Evolutionary conservation across 2,329 filamentous ascomycete species (phyloP).

Genomic region (Nemania serpens): DNA sequence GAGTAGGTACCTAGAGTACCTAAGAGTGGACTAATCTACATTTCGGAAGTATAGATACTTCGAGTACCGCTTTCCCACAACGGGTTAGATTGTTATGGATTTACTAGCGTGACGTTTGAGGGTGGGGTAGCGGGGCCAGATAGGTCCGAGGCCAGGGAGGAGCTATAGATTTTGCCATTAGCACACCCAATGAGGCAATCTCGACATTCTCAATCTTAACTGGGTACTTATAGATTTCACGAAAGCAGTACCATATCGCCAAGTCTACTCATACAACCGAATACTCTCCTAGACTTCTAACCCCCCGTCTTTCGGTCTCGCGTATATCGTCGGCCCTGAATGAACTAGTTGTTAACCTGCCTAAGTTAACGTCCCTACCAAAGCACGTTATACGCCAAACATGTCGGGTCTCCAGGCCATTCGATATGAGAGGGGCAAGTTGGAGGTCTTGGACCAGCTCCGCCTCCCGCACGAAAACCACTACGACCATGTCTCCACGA

Average conservation of each 20-base stretch:
- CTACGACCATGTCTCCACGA: slow-evolving; percentile 73
- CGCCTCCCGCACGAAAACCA: slow-evolving; percentile 78
- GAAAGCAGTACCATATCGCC: too few species aligned
- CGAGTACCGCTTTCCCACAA: neutral
- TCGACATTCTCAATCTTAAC: neutral
- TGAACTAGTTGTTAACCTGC: too few species aligned
- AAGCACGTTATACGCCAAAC: neutral
- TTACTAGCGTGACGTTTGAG: neutral
- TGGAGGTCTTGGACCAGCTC: slow-evolving; percentile 84
- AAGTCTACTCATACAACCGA: too few species aligned
- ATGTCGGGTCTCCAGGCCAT: slow-evolving; percentile 75
- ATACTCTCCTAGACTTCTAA: too few species aligned
- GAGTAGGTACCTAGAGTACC: too few species aligned
- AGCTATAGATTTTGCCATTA: neutral
- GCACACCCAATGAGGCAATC: neutral
- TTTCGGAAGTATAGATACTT: neutral
- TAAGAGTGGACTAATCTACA: too few species aligned
- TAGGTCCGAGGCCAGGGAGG: neutral
- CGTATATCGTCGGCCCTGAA: too few species aligned
- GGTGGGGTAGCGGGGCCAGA: neutral
- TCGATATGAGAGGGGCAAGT: slow-evolving; percentile 71
- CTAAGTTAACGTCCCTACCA: too few species aligned
- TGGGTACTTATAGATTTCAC: neutral
- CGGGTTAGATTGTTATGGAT: neutral
- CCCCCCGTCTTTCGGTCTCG: too few species aligned